Evolutionary conservation across 2,329 filamentous ascomycete species (phyloP).

Genomic region (Trichoderma atrobrunneum): DNA sequence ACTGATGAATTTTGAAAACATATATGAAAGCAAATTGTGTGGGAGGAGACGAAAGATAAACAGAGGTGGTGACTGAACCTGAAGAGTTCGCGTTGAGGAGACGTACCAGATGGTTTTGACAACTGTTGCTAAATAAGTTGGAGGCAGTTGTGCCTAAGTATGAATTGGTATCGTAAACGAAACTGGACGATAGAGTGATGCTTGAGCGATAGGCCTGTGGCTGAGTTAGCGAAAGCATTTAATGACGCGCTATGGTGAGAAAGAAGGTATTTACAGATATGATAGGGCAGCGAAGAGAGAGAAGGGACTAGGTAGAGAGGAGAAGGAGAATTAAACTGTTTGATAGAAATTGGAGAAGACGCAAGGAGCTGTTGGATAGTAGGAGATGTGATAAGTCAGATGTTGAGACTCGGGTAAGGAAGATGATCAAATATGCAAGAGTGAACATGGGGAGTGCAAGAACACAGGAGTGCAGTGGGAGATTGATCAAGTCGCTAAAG

Average conservation of each 20-base stretch:
- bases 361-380: not conserved
- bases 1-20: not conserved
- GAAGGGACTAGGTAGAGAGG: not conserved
- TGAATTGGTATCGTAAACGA: not conserved
- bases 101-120: not conserved
- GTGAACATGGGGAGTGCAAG: not conserved
- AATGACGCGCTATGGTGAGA: not conserved
- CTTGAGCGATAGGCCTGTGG: not conserved
- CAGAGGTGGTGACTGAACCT: not conserved
- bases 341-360: not conserved
- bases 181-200: not conserved
- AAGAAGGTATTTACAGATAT: not conserved
- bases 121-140: not conserved
- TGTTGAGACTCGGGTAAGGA: not conserved
- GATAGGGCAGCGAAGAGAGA: not conserved
- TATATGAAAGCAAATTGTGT: not conserved
- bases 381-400: not conserved
- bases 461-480: not conserved
- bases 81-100: not conserved
- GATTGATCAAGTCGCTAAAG: not conserved
- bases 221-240: not conserved
- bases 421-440: not conserved
- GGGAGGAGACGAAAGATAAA: not conserved
- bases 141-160: not conserved
- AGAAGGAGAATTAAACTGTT: not conserved